These are phyloP conservation scores for Paramecium sexaurelia DNA, from an alignment of 73 alveolate species.

Conservation along the genomic window DNA sequence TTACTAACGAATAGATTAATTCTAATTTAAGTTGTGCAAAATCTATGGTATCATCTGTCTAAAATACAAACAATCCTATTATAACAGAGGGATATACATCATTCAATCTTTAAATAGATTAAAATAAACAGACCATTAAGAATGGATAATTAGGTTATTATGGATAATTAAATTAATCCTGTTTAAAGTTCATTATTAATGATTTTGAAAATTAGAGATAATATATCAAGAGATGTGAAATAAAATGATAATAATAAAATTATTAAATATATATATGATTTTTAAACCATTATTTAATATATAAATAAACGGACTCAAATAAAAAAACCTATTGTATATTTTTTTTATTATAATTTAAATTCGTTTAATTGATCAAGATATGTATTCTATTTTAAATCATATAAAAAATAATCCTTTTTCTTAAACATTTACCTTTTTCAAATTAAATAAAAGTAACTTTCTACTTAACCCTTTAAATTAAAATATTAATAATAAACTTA, in stretches of 20 bases:
- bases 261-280: background rate
- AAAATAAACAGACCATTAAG: background rate
- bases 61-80: background rate
- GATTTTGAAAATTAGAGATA: background rate
- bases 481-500: no score
- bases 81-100: background rate
- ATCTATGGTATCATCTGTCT: conserved; percentile 42
- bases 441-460: no score
- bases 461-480: no score
- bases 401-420: no score
- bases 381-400: no score
- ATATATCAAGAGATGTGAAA: conserved; percentile 2
- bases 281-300: no score
- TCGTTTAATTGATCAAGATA: no score
- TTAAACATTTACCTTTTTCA: no score
- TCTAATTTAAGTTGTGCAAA: background rate
- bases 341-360: no score
- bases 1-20: background rate
- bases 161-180: conserved; percentile 8
- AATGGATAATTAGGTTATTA: background rate
- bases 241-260: background rate
- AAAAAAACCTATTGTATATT: no score
- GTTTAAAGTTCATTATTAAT: background rate
- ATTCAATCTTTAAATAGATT: background rate
- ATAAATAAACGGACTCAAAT: no score